These are phyloP conservation scores for Diaporthe helianthi DNA, from an alignment of 2,329 filamentous ascomycete species.

Conservation along the genomic window DNA sequence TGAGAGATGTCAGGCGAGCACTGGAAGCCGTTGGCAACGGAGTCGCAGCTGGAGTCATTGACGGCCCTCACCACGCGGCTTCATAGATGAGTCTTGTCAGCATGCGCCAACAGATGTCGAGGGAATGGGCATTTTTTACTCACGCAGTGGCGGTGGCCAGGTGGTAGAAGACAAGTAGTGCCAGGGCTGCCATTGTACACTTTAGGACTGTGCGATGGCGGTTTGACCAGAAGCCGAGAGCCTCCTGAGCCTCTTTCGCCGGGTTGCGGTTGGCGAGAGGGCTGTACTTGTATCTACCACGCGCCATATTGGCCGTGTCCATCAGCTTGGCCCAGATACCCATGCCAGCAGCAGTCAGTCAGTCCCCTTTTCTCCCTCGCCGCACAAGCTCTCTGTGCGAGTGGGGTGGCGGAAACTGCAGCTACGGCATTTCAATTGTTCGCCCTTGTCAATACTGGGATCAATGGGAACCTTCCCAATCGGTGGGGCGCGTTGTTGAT, in stretches of 20 bases:
- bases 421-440: conserved; percentile 6
- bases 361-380: not conserved
- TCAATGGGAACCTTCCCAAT: not conserved
- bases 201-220: conserved; percentile 36
- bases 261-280: conserved; percentile 35
- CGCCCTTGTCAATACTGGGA: not conserved
- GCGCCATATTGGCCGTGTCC: conserved; percentile 32
- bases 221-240: conserved; percentile 36
- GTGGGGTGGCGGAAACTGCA: not conserved
- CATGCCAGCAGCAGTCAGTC: not conserved
- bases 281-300: conserved; percentile 42
- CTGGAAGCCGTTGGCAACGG: conserved; percentile 63
- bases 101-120: not conserved
- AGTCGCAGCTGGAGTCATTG: conserved; percentile 53
- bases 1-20: conserved; percentile 69
- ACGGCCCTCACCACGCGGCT: conserved; percentile 31
- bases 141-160: conserved; percentile 39
- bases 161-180: conserved; percentile 37
- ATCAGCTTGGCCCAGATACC: conserved; percentile 32
- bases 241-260: conserved; percentile 32
- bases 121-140: conserved; percentile 24
- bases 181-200: conserved; percentile 37
- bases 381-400: conserved; percentile 10
- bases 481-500: not conserved
- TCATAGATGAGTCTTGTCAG: conserved; percentile 9